These are phyloP conservation scores for Leptographium lundbergii DNA, from an alignment of 2,329 filamentous ascomycete species.

Conservation along the genomic window DNA sequence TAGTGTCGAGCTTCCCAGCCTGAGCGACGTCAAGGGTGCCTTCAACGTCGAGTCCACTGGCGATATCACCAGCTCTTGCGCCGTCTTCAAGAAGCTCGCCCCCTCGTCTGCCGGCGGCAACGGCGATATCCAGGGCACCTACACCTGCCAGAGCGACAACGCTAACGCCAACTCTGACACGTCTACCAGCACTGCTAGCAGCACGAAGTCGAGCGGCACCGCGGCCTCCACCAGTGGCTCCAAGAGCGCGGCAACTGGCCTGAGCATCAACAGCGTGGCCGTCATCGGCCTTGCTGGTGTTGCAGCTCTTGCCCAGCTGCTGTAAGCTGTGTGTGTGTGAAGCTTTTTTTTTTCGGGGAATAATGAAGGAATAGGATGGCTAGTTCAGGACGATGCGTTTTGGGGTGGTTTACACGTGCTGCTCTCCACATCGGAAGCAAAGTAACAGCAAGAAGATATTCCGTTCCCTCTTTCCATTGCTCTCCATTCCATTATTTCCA, in stretches of 20 bases:
- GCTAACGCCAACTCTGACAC: constrained; percentile 38
- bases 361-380: background rate
- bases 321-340: constrained; percentile 26
- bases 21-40: constrained; percentile 57
- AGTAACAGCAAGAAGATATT: background rate
- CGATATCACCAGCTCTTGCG: constrained; percentile 44
- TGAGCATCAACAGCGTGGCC: constrained; percentile 33
- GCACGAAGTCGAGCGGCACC: constrained; percentile 13
- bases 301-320: constrained; percentile 32
- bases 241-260: constrained; percentile 29
- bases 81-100: constrained; percentile 34
- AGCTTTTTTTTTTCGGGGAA: constrained; percentile 5
- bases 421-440: background rate
- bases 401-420: background rate
- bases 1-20: constrained; percentile 57
- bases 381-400: background rate
- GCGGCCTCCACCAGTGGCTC: constrained; percentile 16
- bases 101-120: constrained; percentile 24
- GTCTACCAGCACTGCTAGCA: constrained; percentile 17
- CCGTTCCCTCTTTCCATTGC: background rate
- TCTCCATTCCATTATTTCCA: background rate
- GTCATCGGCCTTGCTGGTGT: constrained; percentile 29
- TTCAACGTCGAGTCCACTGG: constrained; percentile 57
- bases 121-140: constrained; percentile 33
- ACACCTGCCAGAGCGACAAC: constrained; percentile 38